These are phyloP conservation scores for Phragmites australis DNA, from an alignment of 176 grass and related monocot species.

Conservation along the genomic window DNA sequence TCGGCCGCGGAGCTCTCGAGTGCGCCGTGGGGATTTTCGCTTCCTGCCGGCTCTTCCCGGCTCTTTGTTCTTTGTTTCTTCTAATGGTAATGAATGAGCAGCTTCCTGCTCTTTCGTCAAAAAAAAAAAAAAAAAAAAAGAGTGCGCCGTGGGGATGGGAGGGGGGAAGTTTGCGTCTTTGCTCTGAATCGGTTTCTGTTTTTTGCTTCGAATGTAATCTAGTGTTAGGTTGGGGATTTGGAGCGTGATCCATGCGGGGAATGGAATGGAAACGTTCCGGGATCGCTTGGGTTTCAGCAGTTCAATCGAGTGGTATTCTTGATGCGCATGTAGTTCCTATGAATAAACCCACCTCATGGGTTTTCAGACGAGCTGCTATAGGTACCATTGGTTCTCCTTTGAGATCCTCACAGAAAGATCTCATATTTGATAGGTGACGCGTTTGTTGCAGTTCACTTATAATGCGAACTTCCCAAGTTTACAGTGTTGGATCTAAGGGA, in stretches of 20 bases:
- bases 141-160: neutral
- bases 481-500: neutral
- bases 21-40: neutral
- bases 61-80: too few relatives aligned
- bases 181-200: neutral
- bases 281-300: neutral
- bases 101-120: too few relatives aligned
- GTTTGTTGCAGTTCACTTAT: neutral
- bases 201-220: neutral
- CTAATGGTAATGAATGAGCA: too few relatives aligned
- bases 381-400: neutral
- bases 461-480: neutral
- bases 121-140: too few relatives aligned
- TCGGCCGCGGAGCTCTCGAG: neutral
- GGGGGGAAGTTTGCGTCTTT: neutral
- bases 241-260: constrained; percentile 1
- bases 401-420: neutral
- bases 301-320: neutral
- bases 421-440: neutral
- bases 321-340: neutral
- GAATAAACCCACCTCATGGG: neutral
- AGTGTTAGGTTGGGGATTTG: neutral
- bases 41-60: too few relatives aligned
- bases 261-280: neutral
- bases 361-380: neutral